Base-by-base conservation (phyloP, 306 rosid species). In the Inga laurina region DNA sequence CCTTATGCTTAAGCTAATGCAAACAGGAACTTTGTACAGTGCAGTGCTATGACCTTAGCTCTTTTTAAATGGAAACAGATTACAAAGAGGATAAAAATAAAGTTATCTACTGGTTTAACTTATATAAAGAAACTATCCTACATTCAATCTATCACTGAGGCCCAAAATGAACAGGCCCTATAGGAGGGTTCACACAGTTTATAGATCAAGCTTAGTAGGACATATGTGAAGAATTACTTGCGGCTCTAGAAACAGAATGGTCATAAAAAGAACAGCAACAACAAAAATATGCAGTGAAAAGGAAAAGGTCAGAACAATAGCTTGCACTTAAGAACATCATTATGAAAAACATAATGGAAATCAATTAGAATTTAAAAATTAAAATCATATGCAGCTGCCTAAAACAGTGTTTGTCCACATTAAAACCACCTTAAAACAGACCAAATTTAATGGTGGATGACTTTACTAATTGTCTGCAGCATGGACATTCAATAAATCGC, bases 31-130 rank as follows among this genome's bases (percentile, higher is more conserved):
- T 19, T 57, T 13, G 44, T 24, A 66, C 76, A 74, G 46, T 14
- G 73, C 76, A 74, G 46, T 35, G 68, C 71, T 11, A 66, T 46
- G 51, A 79, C 54, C 66, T 15, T 7, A 64, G 76, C 32, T 72
- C 67, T 54, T 62, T 62, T 27, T 39, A 69, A 49, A 44, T 3
- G 56, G 49, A 72, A 57, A 57, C 54, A 57, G n/a, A 39, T 57
- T 59, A 34, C 16, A 6, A 19, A 57, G 71, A 41, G 32, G 13
- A 2, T 9, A 76, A 11, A 8, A 37, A 37, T 7, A 7, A 59
- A 13, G 56, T 41, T n/a, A 61, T 41, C 56, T 15, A 76, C 80
- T n/a, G 62, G 79, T 46, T 54, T 54, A 34, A 52, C 62, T 75
- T 12, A n/a, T 56, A 54, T 2, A n/a, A 35, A 54, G 68, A 75